phyloP scores from a whole-genome alignment of 2,329 filamentous ascomycete genomes.

The Fusarium sp. region DNA sequence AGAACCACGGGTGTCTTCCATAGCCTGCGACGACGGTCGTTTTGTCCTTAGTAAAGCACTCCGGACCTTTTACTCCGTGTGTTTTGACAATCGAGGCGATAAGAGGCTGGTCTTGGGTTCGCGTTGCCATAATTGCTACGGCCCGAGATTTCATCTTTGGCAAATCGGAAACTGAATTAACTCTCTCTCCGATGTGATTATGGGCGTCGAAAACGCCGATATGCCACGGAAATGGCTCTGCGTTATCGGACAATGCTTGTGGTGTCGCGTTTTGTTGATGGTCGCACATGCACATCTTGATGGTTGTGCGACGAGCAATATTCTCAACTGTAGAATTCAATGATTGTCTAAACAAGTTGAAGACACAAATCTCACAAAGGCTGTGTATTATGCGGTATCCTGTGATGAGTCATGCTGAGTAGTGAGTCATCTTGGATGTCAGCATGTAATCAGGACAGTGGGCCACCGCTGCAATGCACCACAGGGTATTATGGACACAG shows the following conservation, averaged over 20 bases:
- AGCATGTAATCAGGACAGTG: neutral
- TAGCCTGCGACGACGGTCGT: slow-evolving; percentile 33
- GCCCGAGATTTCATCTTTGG: slow-evolving; percentile 23
- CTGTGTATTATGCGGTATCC: neutral
- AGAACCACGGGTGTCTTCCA: slow-evolving; percentile 43
- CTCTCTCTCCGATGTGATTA: slow-evolving; percentile 37
- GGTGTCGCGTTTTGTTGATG: fast-evolving
- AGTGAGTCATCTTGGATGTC: neutral
- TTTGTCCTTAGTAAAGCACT: neutral
- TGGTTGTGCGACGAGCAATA: neutral
- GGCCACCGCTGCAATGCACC: neutral
- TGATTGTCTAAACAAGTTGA: neutral
- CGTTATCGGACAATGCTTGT: fast-evolving
- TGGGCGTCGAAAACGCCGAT: slow-evolving; percentile 48
- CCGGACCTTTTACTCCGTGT: neutral
- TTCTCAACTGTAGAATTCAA: neutral
- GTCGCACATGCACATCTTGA: neutral
- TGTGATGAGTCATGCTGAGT: neutral
- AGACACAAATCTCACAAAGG: neutral
- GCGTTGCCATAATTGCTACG: slow-evolving; percentile 39
- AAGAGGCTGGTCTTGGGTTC: slow-evolving; percentile 37
- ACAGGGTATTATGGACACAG: neutral
- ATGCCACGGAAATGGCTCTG: slow-evolving; percentile 34
- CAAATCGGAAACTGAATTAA: neutral
- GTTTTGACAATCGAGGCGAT: slow-evolving; percentile 5